Conservation (phyloP, 148 eudicot species). For the Chenopodium album region DNA sequence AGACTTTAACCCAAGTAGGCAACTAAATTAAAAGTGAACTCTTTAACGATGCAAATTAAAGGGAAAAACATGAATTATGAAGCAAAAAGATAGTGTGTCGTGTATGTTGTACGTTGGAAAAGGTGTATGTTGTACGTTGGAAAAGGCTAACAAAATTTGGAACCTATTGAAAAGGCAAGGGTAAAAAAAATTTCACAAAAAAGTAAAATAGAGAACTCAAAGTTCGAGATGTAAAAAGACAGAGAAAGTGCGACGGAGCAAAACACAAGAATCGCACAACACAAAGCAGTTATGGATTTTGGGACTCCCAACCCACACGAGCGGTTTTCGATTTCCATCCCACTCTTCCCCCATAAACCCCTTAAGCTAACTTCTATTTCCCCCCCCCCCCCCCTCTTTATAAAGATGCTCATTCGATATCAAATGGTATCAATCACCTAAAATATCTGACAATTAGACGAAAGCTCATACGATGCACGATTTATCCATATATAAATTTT, state of each 20-base stretch:
- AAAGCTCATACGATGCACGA: too few species aligned
- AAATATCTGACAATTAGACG: too few species aligned
- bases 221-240: slow-evolving; percentile 20
- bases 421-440: too few species aligned
- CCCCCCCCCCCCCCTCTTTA: too few species aligned
- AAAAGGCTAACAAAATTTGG: neutral
- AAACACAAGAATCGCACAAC: slow-evolving; percentile 26
- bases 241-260: slow-evolving; percentile 29
- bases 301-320: slow-evolving; percentile 52
- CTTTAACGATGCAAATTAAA: too few species aligned
- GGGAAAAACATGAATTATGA: too few species aligned
- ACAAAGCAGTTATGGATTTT: slow-evolving; percentile 32
- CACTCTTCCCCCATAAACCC: neutral
- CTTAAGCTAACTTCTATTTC: too few species aligned
- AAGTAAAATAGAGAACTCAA: neutral
- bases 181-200: neutral
- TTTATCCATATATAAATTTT: too few species aligned
- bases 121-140: neutral
- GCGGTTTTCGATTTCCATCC: slow-evolving; percentile 41
- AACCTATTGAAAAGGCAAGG: neutral
- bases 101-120: neutral
- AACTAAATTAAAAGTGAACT: too few species aligned
- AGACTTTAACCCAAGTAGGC: too few species aligned
- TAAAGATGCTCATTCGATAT: too few species aligned
- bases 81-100: too few species aligned